Evolutionary conservation across 176 grass and related monocot species (phyloP).

Genomic region (Carex myosuroides): DNA sequence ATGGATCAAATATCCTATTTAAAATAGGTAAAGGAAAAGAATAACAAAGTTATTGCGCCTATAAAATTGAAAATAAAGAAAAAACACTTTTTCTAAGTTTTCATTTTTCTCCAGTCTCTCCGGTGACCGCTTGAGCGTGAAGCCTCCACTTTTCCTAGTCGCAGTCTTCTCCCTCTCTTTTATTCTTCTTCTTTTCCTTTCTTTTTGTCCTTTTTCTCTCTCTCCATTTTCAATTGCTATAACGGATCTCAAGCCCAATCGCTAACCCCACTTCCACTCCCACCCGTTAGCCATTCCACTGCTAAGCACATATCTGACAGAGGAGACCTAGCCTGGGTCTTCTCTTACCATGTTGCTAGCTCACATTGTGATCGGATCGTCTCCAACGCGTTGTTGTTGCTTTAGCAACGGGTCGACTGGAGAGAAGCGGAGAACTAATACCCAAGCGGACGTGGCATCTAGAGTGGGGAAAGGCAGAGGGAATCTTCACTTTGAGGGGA

Average conservation of each 20-base stretch:
- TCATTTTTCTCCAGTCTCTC: neutral
- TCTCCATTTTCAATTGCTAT: neutral
- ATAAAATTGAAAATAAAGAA: neutral
- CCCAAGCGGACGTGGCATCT: neutral
- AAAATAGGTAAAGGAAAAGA: neutral
- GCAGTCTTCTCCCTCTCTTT: neutral
- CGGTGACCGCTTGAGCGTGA: slow-evolving; percentile 14
- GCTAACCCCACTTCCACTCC: neutral
- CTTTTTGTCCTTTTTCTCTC: neutral
- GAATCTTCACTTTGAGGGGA: slow-evolving; percentile 3
- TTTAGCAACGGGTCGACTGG: neutral
- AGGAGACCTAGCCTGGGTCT: slow-evolving; percentile 27
- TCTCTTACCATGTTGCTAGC: slow-evolving; percentile 28
- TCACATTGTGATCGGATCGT: slow-evolving; percentile 25
- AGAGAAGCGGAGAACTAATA: neutral
- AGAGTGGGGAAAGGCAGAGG: neutral
- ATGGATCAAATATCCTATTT: neutral
- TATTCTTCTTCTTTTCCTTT: neutral
- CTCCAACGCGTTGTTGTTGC: slow-evolving; percentile 26
- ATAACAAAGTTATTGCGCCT: neutral
- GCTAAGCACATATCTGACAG: neutral
- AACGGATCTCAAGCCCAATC: neutral
- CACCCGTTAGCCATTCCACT: neutral
- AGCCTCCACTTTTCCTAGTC: neutral
- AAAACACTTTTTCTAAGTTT: neutral